Base-by-base conservation (phyloP, 176 grass and related monocot species). In the Bromus sterilis region DNA sequence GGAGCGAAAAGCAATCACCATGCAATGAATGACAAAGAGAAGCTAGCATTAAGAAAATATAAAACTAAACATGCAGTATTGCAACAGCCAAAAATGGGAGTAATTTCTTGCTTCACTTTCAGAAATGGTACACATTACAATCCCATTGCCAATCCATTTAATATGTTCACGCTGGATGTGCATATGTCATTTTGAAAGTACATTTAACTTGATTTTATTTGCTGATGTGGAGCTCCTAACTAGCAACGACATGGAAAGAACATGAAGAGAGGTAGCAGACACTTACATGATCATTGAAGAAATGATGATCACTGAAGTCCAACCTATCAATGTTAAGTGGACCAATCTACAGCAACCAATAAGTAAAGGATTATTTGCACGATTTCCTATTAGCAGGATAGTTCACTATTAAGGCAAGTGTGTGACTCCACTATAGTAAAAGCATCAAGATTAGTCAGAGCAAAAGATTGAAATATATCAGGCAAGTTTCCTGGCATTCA, bases 221-320 rank as follows among this genome's bases (percentile, higher is more conserved):
- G 21, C 33, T 39, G 34, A 36, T 69, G 65, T 5, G 23, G 0
- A 40, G 32, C 9, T 85, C 59, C 23, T 26, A 26, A 53, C 49
- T 53, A 53, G 49, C 49, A 53, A 34, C 58, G 36, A 13, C 8
- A 37, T 29, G 35, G 41, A 5, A 31, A 82, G 28, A 43, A 71
- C 49, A 56, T 5, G 12, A 62, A 7, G 24, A 56, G 70, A 66
- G 33, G 75, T 34, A 7, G 77, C 4, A 63, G 14, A 21, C 59
- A 92, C 90, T 92, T 80, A 97, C 95, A 81, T 89, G 68, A 76
- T 35, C 48, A 85, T 44, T 56, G 78, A 97, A 79, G 87, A 76
- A 80, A 89, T 98, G 88, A 80, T 98, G 95, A 70, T 98, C 92
- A 77, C 80, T 89, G 62, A 98, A 98, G 82, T 93, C 92, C 76